phyloP scores from a whole-genome alignment of 2,329 filamentous ascomycete genomes.

The Epichloe hybrida region DNA sequence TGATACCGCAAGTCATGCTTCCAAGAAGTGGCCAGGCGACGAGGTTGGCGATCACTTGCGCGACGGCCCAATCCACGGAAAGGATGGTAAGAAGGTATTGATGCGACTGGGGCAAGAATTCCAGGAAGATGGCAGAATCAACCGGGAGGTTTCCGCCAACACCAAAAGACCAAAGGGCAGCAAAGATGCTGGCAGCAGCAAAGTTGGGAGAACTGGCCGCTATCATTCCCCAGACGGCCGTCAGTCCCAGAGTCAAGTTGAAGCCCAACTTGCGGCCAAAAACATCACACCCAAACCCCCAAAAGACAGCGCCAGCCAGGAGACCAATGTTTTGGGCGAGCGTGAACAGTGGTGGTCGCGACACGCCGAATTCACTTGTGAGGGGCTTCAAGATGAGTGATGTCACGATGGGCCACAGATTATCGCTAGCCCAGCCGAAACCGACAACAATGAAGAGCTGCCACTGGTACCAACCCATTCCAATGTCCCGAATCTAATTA shows the following conservation, averaged over 20 bases:
- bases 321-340: slow-evolving; percentile 64
- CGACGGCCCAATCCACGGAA: slow-evolving; percentile 45
- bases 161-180: slow-evolving; percentile 59
- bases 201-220: slow-evolving; percentile 59
- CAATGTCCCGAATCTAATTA: slow-evolving; percentile 54
- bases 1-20: slow-evolving; percentile 48
- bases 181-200: slow-evolving; percentile 52
- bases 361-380: slow-evolving; percentile 39
- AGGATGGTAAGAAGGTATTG: slow-evolving; percentile 47
- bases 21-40: slow-evolving; percentile 63
- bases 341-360: slow-evolving; percentile 35
- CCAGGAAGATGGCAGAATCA: slow-evolving; percentile 49
- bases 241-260: slow-evolving; percentile 63
- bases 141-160: slow-evolving; percentile 57
- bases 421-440: slow-evolving; percentile 58
- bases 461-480: slow-evolving; percentile 69
- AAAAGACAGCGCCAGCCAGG: slow-evolving; percentile 58
- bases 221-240: slow-evolving; percentile 56
- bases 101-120: slow-evolving; percentile 45
- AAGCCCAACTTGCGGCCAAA: slow-evolving; percentile 66
- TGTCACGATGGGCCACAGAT: slow-evolving; percentile 51
- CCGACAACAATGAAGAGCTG: slow-evolving; percentile 52
- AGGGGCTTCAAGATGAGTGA: slow-evolving; percentile 48
- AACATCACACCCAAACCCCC: slow-evolving; percentile 68
- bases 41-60: slow-evolving; percentile 50